Percentiles rank a stretch among this genome's conserved stretches.
Evolutionary conservation across 179 eudicot genomes (phyloP).

Genomic region (Silene noctiflora): DNA sequence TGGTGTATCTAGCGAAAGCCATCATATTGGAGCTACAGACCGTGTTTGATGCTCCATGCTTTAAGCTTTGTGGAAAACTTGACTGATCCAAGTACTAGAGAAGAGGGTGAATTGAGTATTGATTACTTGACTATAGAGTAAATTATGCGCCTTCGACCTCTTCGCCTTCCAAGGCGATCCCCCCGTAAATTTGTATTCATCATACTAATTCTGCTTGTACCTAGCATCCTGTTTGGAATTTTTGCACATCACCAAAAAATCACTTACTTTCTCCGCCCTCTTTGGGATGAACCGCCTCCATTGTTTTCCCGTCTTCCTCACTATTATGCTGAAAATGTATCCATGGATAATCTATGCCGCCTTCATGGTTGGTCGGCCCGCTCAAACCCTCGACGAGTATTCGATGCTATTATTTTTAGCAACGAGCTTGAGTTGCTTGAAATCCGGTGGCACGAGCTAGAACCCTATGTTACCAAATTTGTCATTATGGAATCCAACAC

Average conservation of each 20-base stretch:
- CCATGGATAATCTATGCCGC: constrained; percentile 59
- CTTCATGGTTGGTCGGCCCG: constrained; percentile 83
- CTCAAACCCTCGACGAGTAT: constrained; percentile 60
- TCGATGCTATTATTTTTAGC: constrained; percentile 77
- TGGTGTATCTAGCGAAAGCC: constrained; percentile 19
- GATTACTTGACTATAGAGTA: neutral
- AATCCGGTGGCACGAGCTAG: constrained; percentile 78
- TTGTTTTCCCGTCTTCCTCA: constrained; percentile 60
- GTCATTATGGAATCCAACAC: constrained; percentile 74
- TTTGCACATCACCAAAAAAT: constrained; percentile 48
- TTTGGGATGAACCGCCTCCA: constrained; percentile 80
- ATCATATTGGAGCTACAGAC: constrained; percentile 4
- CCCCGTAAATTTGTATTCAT: constrained; percentile 38
- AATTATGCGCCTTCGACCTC: constrained; percentile 51
- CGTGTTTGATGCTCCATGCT: constrained; percentile 22
- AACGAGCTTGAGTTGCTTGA: constrained; percentile 80
- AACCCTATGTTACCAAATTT: constrained; percentile 65
- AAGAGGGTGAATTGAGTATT: neutral
- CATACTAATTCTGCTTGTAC: constrained; percentile 40
- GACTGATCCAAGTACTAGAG: neutral
- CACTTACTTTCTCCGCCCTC: constrained; percentile 70
- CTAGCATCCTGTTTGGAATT: constrained; percentile 39
- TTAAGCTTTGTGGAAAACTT: constrained; percentile 6
- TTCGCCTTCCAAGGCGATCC: constrained; percentile 41
- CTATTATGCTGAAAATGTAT: constrained; percentile 78